Percentiles rank a stretch among this genome's conserved stretches.
These are phyloP conservation scores for Penicillium pancosmium DNA, from an alignment of 495 filamentous ascomycete genomes.

Conservation along the genomic window DNA sequence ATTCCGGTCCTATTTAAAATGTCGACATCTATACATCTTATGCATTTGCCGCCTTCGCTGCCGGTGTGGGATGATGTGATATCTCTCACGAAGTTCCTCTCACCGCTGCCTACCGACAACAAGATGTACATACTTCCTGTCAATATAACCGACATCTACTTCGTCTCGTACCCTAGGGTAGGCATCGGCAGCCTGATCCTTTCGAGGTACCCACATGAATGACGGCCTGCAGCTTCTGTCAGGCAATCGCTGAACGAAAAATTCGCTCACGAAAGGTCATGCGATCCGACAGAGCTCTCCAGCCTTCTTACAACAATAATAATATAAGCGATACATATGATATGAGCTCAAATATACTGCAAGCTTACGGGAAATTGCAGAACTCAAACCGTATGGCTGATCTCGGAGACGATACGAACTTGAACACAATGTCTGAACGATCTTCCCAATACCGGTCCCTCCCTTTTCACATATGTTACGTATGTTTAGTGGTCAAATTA, in stretches of 20 bases:
- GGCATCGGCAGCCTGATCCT: neutral
- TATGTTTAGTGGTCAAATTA: slow-evolving; percentile 8
- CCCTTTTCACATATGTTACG: slow-evolving; percentile 1
- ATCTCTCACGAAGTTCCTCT: neutral
- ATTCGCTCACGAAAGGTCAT: slow-evolving; percentile 1
- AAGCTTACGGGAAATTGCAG: neutral
- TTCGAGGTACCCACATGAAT: neutral
- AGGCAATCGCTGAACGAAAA: neutral
- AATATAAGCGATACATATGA: neutral
- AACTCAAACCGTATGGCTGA: slow-evolving; percentile 4
- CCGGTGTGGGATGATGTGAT: slow-evolving; percentile 3
- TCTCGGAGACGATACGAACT: neutral
- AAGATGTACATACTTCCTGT: neutral
- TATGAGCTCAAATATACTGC: neutral
- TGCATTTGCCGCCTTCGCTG: neutral
- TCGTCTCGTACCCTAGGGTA: neutral
- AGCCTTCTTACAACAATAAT: neutral
- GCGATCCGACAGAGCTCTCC: slow-evolving; percentile 2
- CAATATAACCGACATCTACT: no score
- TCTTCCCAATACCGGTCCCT: slow-evolving; percentile 2
- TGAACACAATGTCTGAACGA: neutral
- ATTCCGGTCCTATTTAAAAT: slow-evolving; percentile 8
- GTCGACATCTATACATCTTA: slow-evolving; percentile 6
- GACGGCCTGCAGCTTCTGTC: neutral
- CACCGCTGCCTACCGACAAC: neutral